phyloP scores from a whole-genome alignment of 352 stramenopile genomes.

The Achlya hypogyna region DNA sequence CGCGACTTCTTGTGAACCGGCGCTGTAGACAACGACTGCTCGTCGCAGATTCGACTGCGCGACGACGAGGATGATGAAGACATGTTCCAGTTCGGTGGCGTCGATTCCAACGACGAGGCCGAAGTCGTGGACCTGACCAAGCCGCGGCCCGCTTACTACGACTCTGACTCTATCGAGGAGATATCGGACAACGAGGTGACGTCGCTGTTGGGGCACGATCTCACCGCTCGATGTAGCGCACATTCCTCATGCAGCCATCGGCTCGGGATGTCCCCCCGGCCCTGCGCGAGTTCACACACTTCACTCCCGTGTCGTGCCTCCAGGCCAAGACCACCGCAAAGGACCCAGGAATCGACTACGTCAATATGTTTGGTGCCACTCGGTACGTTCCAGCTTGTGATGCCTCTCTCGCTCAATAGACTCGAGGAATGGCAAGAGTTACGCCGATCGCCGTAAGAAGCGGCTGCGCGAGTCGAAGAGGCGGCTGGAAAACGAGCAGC shows the following conservation, averaged over 20 bases:
- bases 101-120: neutral
- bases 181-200: constrained; percentile 11
- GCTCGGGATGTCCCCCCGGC: neutral
- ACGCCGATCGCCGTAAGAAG: neutral
- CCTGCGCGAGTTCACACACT: constrained; percentile 5
- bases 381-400: neutral
- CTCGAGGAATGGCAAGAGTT: neutral
- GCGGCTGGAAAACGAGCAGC: neutral
- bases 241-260: neutral
- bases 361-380: constrained; percentile 18
- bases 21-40: neutral
- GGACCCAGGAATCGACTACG: constrained; percentile 1
- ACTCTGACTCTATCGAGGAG: constrained; percentile 15
- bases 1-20: no score
- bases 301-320: neutral
- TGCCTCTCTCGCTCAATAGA: neutral
- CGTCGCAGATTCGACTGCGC: neutral
- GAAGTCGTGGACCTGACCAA: constrained; percentile 5
- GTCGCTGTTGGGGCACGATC: neutral
- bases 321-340: neutral
- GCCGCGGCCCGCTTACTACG: neutral
- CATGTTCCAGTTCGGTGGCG: constrained; percentile 1
- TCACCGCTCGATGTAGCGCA: neutral
- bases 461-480: neutral
- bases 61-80: neutral